A percentile compares a stretch with the other conserved stretches of the same genome.
Evolutionary conservation across 2,329 filamentous ascomycete species (phyloP).

Genomic region (Fusarium metavorans): DNA sequence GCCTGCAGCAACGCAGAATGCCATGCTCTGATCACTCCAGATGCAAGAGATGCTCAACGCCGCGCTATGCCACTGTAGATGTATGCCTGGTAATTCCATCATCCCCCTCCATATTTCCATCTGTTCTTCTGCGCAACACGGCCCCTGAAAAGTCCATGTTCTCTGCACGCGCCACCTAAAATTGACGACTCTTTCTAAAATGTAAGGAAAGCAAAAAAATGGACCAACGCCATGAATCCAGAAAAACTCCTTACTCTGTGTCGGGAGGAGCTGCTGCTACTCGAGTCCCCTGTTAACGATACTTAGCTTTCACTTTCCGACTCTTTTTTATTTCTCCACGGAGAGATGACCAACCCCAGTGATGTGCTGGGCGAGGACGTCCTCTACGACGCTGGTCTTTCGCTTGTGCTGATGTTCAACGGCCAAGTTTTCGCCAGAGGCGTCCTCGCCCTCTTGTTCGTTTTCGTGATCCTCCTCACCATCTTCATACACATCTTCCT

Average conservation of each 20-base stretch:
- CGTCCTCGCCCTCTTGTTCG: constrained; percentile 35
- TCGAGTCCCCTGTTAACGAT: constrained; percentile 32
- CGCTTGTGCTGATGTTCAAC: constrained; percentile 12
- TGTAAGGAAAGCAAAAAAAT: not conserved
- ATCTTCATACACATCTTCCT: constrained; percentile 55
- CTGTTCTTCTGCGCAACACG: not conserved
- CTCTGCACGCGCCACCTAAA: not conserved
- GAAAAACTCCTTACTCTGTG: constrained; percentile 28
- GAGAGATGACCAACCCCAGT: constrained; percentile 68
- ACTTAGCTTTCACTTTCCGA: constrained; percentile 48
- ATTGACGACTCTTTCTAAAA: constrained; percentile 9
- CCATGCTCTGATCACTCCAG: constrained; percentile 33
- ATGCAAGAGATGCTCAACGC: constrained; percentile 45
- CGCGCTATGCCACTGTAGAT: constrained; percentile 48
- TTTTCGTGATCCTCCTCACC: constrained; percentile 36
- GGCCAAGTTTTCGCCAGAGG: not conserved
- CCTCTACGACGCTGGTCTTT: constrained; percentile 51
- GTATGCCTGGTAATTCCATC: constrained; percentile 24
- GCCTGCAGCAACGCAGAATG: constrained; percentile 28
- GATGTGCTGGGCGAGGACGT: constrained; percentile 68
- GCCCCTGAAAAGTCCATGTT: not conserved
- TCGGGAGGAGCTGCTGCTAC: constrained; percentile 23
- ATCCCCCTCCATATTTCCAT: not conserved
- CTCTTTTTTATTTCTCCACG: constrained; percentile 54
- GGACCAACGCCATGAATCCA: constrained; percentile 22